These are phyloP conservation scores for Fusarium staphyleae DNA, from an alignment of 2,329 filamentous ascomycete genomes.

Conservation along the genomic window DNA sequence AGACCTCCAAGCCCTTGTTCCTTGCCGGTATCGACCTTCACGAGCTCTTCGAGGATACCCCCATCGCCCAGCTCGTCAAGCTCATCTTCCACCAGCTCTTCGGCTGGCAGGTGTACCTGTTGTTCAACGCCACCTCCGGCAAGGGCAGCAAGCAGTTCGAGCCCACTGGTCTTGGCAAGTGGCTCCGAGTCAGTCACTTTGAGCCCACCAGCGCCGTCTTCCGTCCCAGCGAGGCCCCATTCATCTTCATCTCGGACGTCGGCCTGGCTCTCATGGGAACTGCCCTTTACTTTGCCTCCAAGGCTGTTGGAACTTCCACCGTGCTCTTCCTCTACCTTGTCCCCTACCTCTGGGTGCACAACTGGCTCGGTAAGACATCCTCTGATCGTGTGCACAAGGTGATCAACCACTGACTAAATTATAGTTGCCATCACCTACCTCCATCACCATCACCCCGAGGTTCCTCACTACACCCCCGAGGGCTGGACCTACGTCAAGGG, in stretches of 20 bases:
- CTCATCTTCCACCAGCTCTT: conserved; percentile 68
- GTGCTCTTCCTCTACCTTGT: conserved; percentile 66
- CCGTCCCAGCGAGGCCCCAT: conserved; percentile 61
- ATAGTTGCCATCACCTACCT: conserved; percentile 77
- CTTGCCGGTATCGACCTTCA: conserved; percentile 52
- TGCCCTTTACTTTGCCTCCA: conserved; percentile 59
- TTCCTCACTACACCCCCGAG: conserved; percentile 52
- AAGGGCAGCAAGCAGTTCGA: conserved; percentile 56
- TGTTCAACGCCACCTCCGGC: conserved; percentile 64
- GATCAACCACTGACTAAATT: conserved; percentile 8
- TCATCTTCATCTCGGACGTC: conserved; percentile 66
- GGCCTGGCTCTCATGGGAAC: conserved; percentile 61
- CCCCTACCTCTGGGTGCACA: conserved; percentile 74
- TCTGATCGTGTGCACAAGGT: neutral
- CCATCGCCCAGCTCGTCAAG: conserved; percentile 60
- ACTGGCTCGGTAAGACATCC: conserved; percentile 66
- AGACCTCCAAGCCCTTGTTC: conserved; percentile 45
- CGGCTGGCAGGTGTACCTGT: conserved; percentile 70
- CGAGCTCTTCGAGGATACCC: conserved; percentile 69
- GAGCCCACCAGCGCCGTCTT: conserved; percentile 68
- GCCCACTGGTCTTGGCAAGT: conserved; percentile 42
- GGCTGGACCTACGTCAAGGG: conserved; percentile 69
- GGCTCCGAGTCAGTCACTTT: conserved; percentile 63
- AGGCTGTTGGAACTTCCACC: conserved; percentile 62
- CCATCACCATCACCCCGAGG: conserved; percentile 70